These are phyloP conservation scores for Talaromyces sp. DNA, from an alignment of 2,329 filamentous ascomycete species.

Conservation along the genomic window DNA sequence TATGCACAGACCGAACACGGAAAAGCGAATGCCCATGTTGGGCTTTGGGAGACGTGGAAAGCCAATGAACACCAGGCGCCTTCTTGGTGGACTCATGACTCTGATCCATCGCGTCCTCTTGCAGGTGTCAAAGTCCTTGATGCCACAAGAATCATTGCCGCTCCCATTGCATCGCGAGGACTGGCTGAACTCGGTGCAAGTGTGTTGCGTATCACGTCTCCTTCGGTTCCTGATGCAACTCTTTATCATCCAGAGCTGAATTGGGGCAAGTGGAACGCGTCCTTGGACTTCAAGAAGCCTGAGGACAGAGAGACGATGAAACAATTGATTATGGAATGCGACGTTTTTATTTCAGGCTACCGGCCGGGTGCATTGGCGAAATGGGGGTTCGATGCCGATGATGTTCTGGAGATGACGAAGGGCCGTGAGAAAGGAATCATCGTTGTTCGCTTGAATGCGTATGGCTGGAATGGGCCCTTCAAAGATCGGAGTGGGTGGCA, in stretches of 20 bases:
- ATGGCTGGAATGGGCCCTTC: constrained; percentile 7
- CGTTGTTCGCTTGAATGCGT: constrained; percentile 1
- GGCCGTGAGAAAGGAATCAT: constrained; percentile 8
- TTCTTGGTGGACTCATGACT: constrained; percentile 44
- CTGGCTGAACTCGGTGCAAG: constrained; percentile 47
- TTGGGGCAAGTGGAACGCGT: constrained; percentile 10
- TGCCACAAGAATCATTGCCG: constrained; percentile 49
- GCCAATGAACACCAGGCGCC: constrained; percentile 16
- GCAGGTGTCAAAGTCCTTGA: constrained; percentile 51
- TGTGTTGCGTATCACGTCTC: constrained; percentile 18
- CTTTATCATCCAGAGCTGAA: constrained; percentile 12
- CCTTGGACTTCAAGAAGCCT: constrained; percentile 2
- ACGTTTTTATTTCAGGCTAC: constrained; percentile 10
- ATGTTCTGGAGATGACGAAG: constrained; percentile 7
- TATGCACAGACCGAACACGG: constrained; percentile 11
- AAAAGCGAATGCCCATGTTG: constrained; percentile 7
- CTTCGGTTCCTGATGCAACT: constrained; percentile 6
- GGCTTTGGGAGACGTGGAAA: constrained; percentile 4
- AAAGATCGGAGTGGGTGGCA: constrained; percentile 9
- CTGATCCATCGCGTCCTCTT: constrained; percentile 40
- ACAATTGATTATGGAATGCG: background rate
- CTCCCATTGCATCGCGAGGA: constrained; percentile 42
- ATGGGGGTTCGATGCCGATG: constrained; percentile 8
- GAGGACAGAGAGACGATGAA: constrained; percentile 8
- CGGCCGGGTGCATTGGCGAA: constrained; percentile 5